A percentile compares a stretch with the other conserved stretches of the same genome.
phyloP scores from a whole-genome alignment of 257 asterid genomes.

The Datura wrightii region DNA sequence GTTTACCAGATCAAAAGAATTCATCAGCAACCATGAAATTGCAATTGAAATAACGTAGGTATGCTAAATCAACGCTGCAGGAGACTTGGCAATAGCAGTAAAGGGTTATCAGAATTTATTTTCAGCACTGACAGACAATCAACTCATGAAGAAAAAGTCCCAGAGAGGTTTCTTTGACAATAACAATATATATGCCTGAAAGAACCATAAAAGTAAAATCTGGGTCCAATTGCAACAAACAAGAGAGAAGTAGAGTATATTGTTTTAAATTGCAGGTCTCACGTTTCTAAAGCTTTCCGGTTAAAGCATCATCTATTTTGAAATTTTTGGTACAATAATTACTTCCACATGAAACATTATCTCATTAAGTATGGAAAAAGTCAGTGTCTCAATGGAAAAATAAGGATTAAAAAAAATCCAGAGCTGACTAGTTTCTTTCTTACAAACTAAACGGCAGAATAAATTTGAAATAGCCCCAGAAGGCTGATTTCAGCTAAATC shows the following conservation, averaged over 20 bases:
- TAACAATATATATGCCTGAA: not conserved
- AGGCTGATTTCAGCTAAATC: not conserved
- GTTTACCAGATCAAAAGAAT: conserved; percentile 4
- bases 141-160: not conserved
- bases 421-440: not conserved
- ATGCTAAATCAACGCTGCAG: not conserved
- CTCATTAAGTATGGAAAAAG: not conserved
- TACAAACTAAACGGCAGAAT: not conserved
- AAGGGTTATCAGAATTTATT: not conserved
- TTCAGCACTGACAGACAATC: conserved; percentile 7
- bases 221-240: not conserved
- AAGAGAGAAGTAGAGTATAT: not conserved
- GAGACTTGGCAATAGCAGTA: not conserved
- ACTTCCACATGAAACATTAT: not conserved
- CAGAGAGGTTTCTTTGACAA: not conserved
- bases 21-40: not conserved
- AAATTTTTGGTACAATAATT: not conserved
- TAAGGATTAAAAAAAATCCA: not conserved
- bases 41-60: not conserved
- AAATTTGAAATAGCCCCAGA: not conserved
- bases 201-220: not conserved
- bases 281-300: not conserved
- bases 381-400: not conserved
- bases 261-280: not conserved
- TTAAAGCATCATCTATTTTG: not conserved